A percentile compares a stretch with the other conserved stretches of the same genome.
Conservation (phyloP, 176 grass and related monocot species). For the Tillandsia fasciculata region DNA sequence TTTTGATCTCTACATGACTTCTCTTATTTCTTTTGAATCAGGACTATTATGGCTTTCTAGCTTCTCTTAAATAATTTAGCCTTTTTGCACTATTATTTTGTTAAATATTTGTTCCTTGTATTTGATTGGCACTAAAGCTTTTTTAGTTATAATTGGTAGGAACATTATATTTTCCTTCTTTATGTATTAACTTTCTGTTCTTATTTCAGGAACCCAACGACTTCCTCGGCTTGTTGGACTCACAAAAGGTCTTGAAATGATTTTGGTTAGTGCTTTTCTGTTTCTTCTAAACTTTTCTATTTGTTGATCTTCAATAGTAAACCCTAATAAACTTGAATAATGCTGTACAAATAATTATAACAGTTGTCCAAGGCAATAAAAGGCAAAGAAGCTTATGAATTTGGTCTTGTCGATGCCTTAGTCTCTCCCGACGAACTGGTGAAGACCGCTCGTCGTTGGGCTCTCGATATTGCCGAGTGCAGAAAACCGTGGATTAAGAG, state of each 20-base stretch:
- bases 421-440: slow-evolving; percentile 75
- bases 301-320: background rate
- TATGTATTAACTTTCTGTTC: slow-evolving; percentile 13
- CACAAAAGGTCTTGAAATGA: slow-evolving; percentile 86
- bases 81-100: background rate
- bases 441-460: slow-evolving; percentile 52
- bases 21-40: too few species aligned
- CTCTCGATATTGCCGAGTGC: slow-evolving; percentile 70
- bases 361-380: slow-evolving; percentile 84
- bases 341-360: background rate
- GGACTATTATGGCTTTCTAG: too few species aligned
- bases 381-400: slow-evolving; percentile 51
- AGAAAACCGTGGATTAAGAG: slow-evolving; percentile 77
- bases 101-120: background rate
- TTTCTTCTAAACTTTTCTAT: slow-evolving; percentile 10
- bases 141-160: background rate
- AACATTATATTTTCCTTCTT: slow-evolving; percentile 3
- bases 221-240: slow-evolving; percentile 88
- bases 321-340: background rate
- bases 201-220: slow-evolving; percentile 69
- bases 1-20: too few species aligned
- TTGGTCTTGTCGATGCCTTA: slow-evolving; percentile 78
- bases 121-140: background rate
- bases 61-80: too few species aligned
- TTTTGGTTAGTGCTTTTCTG: slow-evolving; percentile 49